Percentiles rank a stretch among this genome's conserved stretches.
These are phyloP conservation scores for Wickerhamiella australiensis DNA, from an alignment of 805 yeast species.

Conservation along the genomic window DNA sequence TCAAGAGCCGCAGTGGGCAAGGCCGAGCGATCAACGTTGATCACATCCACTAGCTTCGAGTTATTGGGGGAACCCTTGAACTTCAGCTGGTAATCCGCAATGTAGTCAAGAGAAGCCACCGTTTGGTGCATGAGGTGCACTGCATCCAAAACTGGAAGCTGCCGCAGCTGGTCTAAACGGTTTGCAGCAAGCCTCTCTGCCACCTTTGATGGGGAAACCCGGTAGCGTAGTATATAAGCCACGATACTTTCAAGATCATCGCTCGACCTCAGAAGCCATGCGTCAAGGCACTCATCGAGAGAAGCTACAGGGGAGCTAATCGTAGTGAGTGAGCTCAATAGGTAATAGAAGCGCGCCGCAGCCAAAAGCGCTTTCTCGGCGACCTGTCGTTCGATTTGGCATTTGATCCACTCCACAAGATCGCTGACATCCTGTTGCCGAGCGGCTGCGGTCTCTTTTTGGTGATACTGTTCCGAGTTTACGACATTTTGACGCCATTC, in stretches of 20 bases:
- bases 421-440: background rate
- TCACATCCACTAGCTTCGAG: background rate
- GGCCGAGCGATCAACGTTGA: background rate
- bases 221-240: constrained; percentile 6
- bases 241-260: constrained; percentile 3
- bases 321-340: background rate
- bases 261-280: constrained; percentile 1
- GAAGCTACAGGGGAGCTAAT: background rate
- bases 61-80: background rate
- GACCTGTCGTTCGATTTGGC: background rate
- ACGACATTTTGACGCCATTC: background rate
- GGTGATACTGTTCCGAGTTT: background rate
- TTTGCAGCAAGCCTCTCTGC: background rate
- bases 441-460: background rate
- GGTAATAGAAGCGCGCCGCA: background rate
- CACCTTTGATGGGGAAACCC: background rate
- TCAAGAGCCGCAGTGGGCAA: background rate
- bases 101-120: constrained; percentile 1
- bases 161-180: background rate
- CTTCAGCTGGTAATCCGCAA: constrained; percentile 6
- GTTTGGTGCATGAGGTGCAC: constrained; percentile 5
- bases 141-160: background rate
- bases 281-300: background rate
- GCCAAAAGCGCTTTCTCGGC: background rate
- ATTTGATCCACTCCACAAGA: background rate